phyloP scores from a whole-genome alignment of 768 basidiomycete species.

The Podaxis carcinomalis region DNA sequence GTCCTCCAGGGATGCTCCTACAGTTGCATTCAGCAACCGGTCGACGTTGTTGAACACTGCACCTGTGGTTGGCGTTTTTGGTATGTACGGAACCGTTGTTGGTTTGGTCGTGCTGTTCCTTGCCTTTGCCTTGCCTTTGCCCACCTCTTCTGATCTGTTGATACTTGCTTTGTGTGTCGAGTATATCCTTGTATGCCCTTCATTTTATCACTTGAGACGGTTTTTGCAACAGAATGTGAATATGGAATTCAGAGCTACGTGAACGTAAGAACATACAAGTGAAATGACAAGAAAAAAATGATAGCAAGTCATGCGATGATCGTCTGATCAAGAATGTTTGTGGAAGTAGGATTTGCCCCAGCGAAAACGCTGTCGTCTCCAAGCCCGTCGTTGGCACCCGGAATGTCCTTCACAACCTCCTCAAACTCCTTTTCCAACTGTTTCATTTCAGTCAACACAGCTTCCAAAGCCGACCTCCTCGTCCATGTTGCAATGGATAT shows the following conservation, averaged over 20 bases:
- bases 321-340: background rate
- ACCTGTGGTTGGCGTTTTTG: constrained; percentile 17
- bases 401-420: background rate
- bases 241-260: no score
- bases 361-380: background rate
- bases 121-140: no score
- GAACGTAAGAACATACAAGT: no score
- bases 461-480: constrained; percentile 44
- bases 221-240: no score
- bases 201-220: background rate
- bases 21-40: constrained; percentile 54
- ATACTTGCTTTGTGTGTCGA: background rate
- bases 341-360: background rate
- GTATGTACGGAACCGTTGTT: constrained; percentile 21
- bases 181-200: background rate
- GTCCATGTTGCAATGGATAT: constrained; percentile 47
- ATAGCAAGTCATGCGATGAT: background rate
- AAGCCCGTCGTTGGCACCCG: background rate
- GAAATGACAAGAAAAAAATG: background rate
- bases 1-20: constrained; percentile 42
- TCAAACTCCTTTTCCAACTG: constrained; percentile 60
- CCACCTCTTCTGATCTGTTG: constrained; percentile 16
- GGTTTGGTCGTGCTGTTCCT: constrained; percentile 21
- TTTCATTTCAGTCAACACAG: constrained; percentile 50
- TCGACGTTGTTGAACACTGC: constrained; percentile 45